Evolutionary conservation across 139 green algal species (phyloP).

Genomic region (Protoeuglena noctilucae): DNA sequence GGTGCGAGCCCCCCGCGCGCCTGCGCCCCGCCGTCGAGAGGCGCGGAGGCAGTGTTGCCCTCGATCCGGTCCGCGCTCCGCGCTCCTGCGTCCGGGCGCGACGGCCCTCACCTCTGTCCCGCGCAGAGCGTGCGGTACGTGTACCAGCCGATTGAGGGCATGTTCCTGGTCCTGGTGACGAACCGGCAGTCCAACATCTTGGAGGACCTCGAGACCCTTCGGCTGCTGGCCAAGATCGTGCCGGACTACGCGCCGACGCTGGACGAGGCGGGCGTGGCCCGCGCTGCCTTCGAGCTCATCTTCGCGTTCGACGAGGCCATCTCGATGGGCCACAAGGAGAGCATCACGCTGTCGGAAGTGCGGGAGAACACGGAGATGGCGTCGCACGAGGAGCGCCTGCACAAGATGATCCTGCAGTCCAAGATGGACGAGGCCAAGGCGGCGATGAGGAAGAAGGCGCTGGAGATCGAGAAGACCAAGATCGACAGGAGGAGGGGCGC

Average conservation of each 20-base stretch:
- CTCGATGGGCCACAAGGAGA: slow-evolving; percentile 80
- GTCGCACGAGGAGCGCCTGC: slow-evolving; percentile 94
- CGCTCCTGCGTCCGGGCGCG: no score
- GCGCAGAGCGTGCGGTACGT: slow-evolving; percentile 88
- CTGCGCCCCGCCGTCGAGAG: no score
- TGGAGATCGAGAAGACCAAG: slow-evolving; percentile 88
- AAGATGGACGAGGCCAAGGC: slow-evolving; percentile 56
- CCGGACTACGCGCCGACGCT: slow-evolving; percentile 62
- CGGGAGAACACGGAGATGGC: slow-evolving; percentile 97
- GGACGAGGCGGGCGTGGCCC: slow-evolving; percentile 68
- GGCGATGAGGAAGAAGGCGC: slow-evolving; percentile 62
- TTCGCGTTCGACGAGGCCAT: slow-evolving; percentile 99
- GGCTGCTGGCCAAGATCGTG: slow-evolving; percentile 88
- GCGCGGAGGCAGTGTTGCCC: no score
- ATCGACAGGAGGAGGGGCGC: slow-evolving; percentile 44
- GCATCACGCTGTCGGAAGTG: slow-evolving; percentile 64
- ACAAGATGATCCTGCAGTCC: slow-evolving; percentile 95
- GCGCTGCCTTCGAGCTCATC: slow-evolving; percentile 87
- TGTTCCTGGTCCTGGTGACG: slow-evolving; percentile 95
- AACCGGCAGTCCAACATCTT: slow-evolving; percentile 98
- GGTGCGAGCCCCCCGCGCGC: no score
- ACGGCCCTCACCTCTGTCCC: no score
- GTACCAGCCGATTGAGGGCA: slow-evolving; percentile 92
- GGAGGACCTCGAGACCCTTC: slow-evolving; percentile 95
- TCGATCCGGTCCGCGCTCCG: no score